These are phyloP conservation scores for Pyrenochaeta sp. DNA, from an alignment of 2,329 filamentous ascomycete genomes.

Conservation along the genomic window DNA sequence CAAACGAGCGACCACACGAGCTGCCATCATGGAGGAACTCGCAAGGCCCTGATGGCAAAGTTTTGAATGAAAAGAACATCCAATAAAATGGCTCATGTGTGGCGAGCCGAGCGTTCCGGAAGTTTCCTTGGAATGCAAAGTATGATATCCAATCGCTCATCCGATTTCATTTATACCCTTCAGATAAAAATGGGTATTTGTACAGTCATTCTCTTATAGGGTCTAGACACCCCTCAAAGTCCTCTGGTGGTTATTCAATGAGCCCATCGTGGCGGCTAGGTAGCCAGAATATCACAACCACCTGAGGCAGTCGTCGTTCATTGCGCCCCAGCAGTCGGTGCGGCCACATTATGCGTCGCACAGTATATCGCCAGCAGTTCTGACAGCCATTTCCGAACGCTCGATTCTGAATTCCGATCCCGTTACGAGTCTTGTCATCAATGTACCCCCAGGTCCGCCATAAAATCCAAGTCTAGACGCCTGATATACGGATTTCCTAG, in stretches of 20 bases:
- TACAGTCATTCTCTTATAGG: no score
- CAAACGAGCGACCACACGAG: neutral
- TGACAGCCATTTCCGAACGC: slow-evolving; percentile 28
- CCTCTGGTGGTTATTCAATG: neutral
- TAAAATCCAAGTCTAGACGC: slow-evolving; percentile 11
- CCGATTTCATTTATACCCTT: no score
- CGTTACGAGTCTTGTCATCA: slow-evolving; percentile 25
- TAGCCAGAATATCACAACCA: neutral
- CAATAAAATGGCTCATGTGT: neutral
- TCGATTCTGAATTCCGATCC: slow-evolving; percentile 23
- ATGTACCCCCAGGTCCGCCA: slow-evolving; percentile 17
- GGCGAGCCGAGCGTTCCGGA: no score
- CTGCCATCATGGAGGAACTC: slow-evolving; percentile 2
- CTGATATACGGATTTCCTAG: slow-evolving; percentile 5
- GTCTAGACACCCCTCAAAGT: no score
- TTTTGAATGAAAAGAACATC: neutral
- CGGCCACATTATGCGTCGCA: slow-evolving; percentile 9
- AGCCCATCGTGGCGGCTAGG: neutral
- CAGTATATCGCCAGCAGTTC: slow-evolving; percentile 23
- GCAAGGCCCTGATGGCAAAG: neutral
- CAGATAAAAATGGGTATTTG: no score
- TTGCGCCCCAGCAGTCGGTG: neutral
- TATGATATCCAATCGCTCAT: no score
- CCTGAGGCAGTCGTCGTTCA: neutral
- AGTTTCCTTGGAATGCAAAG: no score